Percentiles rank a stretch among this genome's conserved stretches.
Evolutionary conservation across 2,329 filamentous ascomycete species (phyloP).

Genomic region (Pseudomassariella vexata): DNA sequence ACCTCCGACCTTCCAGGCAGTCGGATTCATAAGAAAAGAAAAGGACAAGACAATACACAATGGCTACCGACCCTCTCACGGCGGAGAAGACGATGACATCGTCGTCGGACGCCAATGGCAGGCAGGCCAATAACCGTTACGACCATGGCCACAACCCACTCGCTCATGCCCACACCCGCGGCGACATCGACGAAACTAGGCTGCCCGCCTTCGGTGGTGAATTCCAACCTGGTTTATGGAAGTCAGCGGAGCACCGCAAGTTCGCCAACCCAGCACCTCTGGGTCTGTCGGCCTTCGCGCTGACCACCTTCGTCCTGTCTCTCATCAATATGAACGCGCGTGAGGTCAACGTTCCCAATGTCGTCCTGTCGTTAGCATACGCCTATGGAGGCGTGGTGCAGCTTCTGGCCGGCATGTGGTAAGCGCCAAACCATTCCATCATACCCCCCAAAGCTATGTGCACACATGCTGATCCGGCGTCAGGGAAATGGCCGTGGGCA

Average conservation of each 20-base stretch:
- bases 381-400: slow-evolving; percentile 76
- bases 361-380: slow-evolving; percentile 64
- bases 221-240: slow-evolving; percentile 66
- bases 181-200: slow-evolving; percentile 25
- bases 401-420: slow-evolving; percentile 83
- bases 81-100: slow-evolving; percentile 6
- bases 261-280: slow-evolving; percentile 76
- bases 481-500: slow-evolving; percentile 83
- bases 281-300: slow-evolving; percentile 71
- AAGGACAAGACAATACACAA: too few species aligned
- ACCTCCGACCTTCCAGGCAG: too few species aligned
- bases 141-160: slow-evolving; percentile 35
- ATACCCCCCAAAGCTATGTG: too few species aligned
- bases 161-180: slow-evolving; percentile 26
- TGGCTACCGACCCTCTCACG: slow-evolving; percentile 12
- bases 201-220: slow-evolving; percentile 64
- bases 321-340: slow-evolving; percentile 65
- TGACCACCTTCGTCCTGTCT: slow-evolving; percentile 77
- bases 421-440: slow-evolving; percentile 30
- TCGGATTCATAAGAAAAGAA: too few species aligned
- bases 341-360: slow-evolving; percentile 53
- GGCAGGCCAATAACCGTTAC: slow-evolving; percentile 18
- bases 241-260: slow-evolving; percentile 59
- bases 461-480: slow-evolving; percentile 8
- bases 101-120: slow-evolving; percentile 8